Evolutionary conservation across 768 basidiomycete genomes (phyloP), one percentile per base, ranked within the genome.

Genomic region (Podaxis mareebaensis): DNA sequence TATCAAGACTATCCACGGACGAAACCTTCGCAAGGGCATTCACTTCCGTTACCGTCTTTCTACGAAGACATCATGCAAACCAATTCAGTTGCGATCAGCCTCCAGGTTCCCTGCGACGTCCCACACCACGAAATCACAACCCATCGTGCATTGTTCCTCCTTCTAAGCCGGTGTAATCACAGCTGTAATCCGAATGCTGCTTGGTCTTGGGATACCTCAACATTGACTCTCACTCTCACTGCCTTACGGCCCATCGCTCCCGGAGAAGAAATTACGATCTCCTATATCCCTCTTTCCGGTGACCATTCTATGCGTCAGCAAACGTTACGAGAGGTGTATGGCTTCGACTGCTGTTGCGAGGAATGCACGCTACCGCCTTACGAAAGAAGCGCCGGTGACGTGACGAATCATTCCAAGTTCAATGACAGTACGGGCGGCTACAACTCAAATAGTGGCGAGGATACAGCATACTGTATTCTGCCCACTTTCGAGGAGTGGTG

Each of bases 101-200:
- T 81, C 38, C 64, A 69, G 3, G 62, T 65, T 49, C 71, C 70
- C 53, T 65, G 51, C 3, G 48, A 56, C 33, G 51, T 49, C 7
- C 52, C 57, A 13, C 58, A 66, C 33, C 67, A 68, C 39, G 61
- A 60, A 40, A 53, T 58, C 26, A 20, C 24, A 33, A 62, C 79
- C 49, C 81, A 83, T 58, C 79, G 81, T 15, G 81, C 74, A 1
- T 73, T 79, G 0, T 82, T 80, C 67, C 73, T 78, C 8, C 69
- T 69, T 30, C 74, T 81, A 24, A 78, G 78, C 65, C 75, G 81
- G 15, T 72, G 72, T 36, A 83, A 83, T 63, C 82, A 83, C 61
- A 80, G 81, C 63, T 83, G 82, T 63, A 76, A 76, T 17, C 79
- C 81, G 4, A 81, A 82, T 65, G 78, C 77, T 3, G 73, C 73